Evolutionary conservation across 257 asterid species (phyloP), one percentile per base, ranked within the genome.

Genomic region (Nicotiana knightiana): DNA sequence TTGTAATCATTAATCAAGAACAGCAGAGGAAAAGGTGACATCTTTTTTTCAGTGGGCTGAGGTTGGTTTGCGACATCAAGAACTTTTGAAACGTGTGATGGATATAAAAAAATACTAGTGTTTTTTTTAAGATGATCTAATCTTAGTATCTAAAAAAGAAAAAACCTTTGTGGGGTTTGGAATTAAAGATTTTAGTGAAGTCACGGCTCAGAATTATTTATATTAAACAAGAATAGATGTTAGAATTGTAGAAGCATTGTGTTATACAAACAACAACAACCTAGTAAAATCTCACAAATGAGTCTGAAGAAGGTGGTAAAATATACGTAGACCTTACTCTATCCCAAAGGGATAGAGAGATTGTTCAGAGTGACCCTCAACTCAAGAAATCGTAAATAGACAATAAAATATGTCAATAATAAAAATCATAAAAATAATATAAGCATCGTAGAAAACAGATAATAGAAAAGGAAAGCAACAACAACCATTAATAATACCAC

Each of bases 1-100:
- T 43, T 73, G 39, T 24, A 73, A 73, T 73, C 26, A 73, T 73
- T 24, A 48, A 12, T 24, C 79, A 46, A 48, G 15, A 73, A 48
- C 33, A 46, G 16, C 2, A 21, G 18, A 70, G 59, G 21, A 71
- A 68, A 71, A 71, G 79, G 61, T 24, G 13, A 71, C 61, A 28
- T 71, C 18, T 43, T 8, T 71, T 21, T 71, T 37, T 16, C 3
- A 71, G 59, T 71, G 78, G 13, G 78, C 37, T 24, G 78, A 21
- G 61, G 78, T 71, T 71, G 59, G 59, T 71, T 46, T 71, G 59
- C 48, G 37, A 48, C 43, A 73, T 73, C 7, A 48, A 24, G 9
- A 24, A 46, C 62, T 48, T 73, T 73, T 11, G 8, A 73, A 73
- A 73, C 61, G 61, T 73, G 79, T 73, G 79, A 46, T 73, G 62